Base-by-base conservation (phyloP, 441 rosid genomes). In the Manihot esculenta region DNA sequence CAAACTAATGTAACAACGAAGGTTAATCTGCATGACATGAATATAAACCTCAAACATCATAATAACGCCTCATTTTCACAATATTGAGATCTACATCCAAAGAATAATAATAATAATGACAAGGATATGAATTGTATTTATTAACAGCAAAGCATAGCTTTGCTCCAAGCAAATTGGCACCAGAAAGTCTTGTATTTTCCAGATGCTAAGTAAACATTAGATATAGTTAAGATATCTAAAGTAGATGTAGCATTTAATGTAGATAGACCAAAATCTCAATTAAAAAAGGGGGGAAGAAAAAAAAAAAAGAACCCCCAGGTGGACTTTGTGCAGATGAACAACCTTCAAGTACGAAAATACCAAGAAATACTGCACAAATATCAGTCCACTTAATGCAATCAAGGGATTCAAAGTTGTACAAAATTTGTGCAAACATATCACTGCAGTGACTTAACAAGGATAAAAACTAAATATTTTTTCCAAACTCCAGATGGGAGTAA, bases 151-250 rank as follows among this genome's bases (percentile, higher is more conserved):
- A 50, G 48, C 7, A 57, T 17, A 47, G 80, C 65, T 88, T 84
- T 68, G 92, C 92, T 74, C 91, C 97, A 27, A 83, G 83, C 83
- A 91, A 74, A 77, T 89, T 94, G 56, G 97, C 97, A 7, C 97
- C 98, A 42, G 88, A 97, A 24, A 94, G 95, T 84, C 66, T 94
- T 48, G 96, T 89, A 64, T 91, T 96, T 81, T 94, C 93, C 88
- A 91, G 77, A 66, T 82, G 91, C 97, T 94, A 89, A 30, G 66
- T 26, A 66, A 66, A 63, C 33, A 57, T 13, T 11, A 21, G 2
- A 7, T n/a, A 4, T 11, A 51, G 21, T 64, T 21, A n/a, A 38
- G 26, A 69, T 6, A 59, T 5, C 23, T 20, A 21, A 10, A 70
- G 24, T 15, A 15, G 42, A 75, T 57, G 11, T 1, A 45, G 42